Conservation (phyloP, 1,139 yeast species). For the Geotrichum bryndzae region DNA sequence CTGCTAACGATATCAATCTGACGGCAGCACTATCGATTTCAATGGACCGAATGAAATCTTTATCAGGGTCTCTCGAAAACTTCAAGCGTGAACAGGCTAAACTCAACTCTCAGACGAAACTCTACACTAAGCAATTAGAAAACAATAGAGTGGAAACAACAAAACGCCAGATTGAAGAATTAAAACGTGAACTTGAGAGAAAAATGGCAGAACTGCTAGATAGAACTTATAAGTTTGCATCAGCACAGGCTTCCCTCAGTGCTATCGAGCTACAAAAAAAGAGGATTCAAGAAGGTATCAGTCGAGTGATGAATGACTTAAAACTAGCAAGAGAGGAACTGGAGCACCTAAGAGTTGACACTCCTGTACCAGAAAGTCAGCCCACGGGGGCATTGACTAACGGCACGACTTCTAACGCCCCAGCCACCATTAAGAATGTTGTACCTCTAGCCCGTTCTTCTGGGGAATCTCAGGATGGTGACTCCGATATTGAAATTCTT, state of each 20-base stretch:
- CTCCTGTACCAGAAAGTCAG: neutral
- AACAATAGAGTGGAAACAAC: neutral
- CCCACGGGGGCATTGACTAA: neutral
- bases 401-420: neutral
- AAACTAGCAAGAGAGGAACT: neutral
- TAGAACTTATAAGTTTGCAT: conserved; percentile 5
- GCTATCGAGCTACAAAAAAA: neutral
- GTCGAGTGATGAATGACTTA: neutral
- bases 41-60: conserved; percentile 1
- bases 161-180: conserved; percentile 11
- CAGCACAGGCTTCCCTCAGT: conserved; percentile 5
- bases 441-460: neutral
- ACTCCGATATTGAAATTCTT: conserved; percentile 14
- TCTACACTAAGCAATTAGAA: conserved; percentile 12
- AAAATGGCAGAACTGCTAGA: conserved; percentile 19
- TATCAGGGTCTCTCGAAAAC: neutral
- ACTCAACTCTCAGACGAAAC: conserved; percentile 4
- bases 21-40: conserved; percentile 7
- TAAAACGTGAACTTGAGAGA: conserved; percentile 16
- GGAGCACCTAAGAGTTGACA: neutral
- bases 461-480: neutral
- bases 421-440: neutral
- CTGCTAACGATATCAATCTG: neutral
- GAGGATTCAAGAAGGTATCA: neutral
- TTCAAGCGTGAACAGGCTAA: neutral